A percentile compares a stretch with the other conserved stretches of the same genome.
These are phyloP conservation scores for Beauveria bassiana DNA, from an alignment of 2,329 filamentous ascomycete species.

Conservation along the genomic window DNA sequence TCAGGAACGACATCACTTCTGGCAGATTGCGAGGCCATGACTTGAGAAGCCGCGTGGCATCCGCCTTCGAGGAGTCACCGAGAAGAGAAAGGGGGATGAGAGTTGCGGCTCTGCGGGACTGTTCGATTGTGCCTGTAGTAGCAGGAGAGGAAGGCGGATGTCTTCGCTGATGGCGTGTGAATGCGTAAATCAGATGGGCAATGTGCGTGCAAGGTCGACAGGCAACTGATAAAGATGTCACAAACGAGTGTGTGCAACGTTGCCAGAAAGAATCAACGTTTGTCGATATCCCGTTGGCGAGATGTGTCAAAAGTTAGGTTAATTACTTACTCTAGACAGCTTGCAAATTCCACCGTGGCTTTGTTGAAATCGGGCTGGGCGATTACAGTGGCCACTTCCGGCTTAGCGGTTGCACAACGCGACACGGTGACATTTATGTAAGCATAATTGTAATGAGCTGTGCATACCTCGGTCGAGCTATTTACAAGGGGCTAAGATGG, in stretches of 20 bases:
- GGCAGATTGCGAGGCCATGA: slow-evolving; percentile 9
- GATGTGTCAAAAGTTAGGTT: not conserved
- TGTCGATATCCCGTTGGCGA: not conserved
- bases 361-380: slow-evolving; percentile 11
- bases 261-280: not conserved
- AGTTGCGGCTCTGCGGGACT: no score
- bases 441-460: not conserved
- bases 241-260: not conserved
- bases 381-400: not conserved
- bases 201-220: not conserved
- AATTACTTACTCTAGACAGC: not conserved
- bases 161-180: not conserved
- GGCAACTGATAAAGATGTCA: not conserved
- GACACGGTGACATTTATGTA: slow-evolving; percentile 3
- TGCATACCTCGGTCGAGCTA: slow-evolving; percentile 6
- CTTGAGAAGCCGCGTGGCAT: not conserved
- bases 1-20: not conserved
- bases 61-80: not conserved
- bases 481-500: slow-evolving; percentile 7
- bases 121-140: not conserved
- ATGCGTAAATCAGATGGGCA: not conserved
- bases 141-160: not conserved
- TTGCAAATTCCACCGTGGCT: slow-evolving; percentile 14
- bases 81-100: not conserved
- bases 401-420: slow-evolving; percentile 3